Percentiles rank a stretch among this genome's conserved stretches.
Evolutionary conservation across 371 early-diverging fungal species (phyloP).

Genomic region (Chytridiales sp.): DNA sequence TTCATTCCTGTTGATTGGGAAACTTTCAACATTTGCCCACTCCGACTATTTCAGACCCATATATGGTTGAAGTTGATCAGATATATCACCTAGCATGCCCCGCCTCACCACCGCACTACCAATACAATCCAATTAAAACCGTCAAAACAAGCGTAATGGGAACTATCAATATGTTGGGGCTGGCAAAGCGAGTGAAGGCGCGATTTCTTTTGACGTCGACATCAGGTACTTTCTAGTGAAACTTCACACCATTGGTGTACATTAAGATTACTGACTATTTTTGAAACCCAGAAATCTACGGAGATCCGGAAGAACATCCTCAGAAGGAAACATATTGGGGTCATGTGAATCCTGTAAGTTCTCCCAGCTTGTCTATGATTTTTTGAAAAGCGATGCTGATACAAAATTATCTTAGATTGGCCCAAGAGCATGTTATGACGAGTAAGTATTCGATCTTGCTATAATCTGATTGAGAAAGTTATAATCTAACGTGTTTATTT

Average conservation of each 20-base stretch:
- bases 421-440: slow-evolving; percentile 88
- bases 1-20: slow-evolving; percentile 2
- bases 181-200: slow-evolving; percentile 81
- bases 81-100: slow-evolving; percentile 87
- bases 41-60: slow-evolving; percentile 60
- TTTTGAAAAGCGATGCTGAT: slow-evolving; percentile 3
- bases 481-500: not conserved
- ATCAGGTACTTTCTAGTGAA: slow-evolving; percentile 57
- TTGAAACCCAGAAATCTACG: slow-evolving; percentile 71
- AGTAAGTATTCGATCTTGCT: slow-evolving; percentile 32
- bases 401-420: slow-evolving; percentile 38
- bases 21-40: not conserved
- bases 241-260: not conserved
- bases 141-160: slow-evolving; percentile 87
- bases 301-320: slow-evolving; percentile 87
- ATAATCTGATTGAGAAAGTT: not conserved
- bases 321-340: slow-evolving; percentile 86
- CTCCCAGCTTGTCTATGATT: not conserved
- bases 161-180: slow-evolving; percentile 86
- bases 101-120: slow-evolving; percentile 88
- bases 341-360: slow-evolving; percentile 72
- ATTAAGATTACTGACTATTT: slow-evolving; percentile 10
- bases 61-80: slow-evolving; percentile 82
- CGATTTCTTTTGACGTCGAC: slow-evolving; percentile 79
- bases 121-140: slow-evolving; percentile 85